These are phyloP conservation scores for Chaetomium cochliodes DNA, from an alignment of 495 filamentous ascomycete species.

Conservation along the genomic window DNA sequence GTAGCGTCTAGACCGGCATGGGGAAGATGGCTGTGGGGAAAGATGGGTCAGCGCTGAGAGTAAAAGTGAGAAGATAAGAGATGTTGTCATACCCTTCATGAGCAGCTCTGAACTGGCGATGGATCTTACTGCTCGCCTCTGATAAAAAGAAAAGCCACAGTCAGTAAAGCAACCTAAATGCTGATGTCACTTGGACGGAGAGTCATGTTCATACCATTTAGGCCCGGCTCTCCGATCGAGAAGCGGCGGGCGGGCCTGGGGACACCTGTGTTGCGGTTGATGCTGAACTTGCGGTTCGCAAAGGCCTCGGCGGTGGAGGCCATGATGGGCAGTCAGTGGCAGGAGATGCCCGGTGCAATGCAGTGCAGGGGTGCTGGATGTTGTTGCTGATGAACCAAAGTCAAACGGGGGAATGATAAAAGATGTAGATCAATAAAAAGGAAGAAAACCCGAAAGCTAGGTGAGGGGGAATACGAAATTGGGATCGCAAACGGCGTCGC, in stretches of 20 bases:
- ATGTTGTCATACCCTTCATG: slow-evolving; percentile 62
- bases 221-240: slow-evolving; percentile 51
- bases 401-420: neutral
- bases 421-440: neutral
- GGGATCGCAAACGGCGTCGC: neutral
- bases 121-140: slow-evolving; percentile 78
- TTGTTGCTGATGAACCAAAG: too few species aligned
- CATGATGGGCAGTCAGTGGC: slow-evolving; percentile 30
- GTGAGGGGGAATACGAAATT: too few species aligned
- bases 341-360: neutral
- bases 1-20: slow-evolving; percentile 87
- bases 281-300: slow-evolving; percentile 54
- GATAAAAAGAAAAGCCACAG: slow-evolving; percentile 16
- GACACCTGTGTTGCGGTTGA: slow-evolving; percentile 56
- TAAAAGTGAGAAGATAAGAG: neutral
- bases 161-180: neutral
- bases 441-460: neutral
- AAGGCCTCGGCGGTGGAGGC: slow-evolving; percentile 38
- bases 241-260: slow-evolving; percentile 51
- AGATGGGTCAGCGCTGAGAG: neutral
- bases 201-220: slow-evolving; percentile 41
- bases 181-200: neutral
- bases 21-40: slow-evolving; percentile 58
- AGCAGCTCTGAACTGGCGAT: slow-evolving; percentile 78
- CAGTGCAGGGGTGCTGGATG: neutral